Percentiles rank a stretch among this genome's conserved stretches.
These are phyloP conservation scores for Pezicula neosporulosa DNA, from an alignment of 2,329 filamentous ascomycete species.

Conservation along the genomic window DNA sequence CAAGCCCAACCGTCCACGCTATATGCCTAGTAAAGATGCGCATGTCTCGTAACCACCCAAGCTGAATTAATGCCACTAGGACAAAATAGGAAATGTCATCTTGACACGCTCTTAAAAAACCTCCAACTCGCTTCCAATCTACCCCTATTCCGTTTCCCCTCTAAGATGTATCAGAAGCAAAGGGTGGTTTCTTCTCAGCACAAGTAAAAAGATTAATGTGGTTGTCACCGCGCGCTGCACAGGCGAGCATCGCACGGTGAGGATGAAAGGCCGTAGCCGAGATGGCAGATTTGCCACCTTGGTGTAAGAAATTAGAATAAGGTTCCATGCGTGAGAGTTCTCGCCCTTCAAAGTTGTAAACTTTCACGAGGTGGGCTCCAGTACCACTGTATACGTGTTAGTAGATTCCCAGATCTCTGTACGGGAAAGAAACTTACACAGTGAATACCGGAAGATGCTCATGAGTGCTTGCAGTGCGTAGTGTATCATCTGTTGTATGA, in stretches of 20 bases:
- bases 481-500: constrained; percentile 69
- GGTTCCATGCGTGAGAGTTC: constrained; percentile 83
- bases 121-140: too few relatives aligned
- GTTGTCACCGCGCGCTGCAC: constrained; percentile 79
- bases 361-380: constrained; percentile 81
- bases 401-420: neutral
- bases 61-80: too few relatives aligned
- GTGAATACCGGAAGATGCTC: constrained; percentile 96
- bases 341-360: constrained; percentile 83
- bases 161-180: too few relatives aligned
- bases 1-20: too few relatives aligned
- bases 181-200: constrained; percentile 42
- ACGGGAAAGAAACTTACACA: constrained; percentile 56
- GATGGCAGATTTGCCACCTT: constrained; percentile 78
- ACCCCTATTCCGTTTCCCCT: too few relatives aligned
- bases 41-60: too few relatives aligned
- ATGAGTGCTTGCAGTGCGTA: constrained; percentile 86
- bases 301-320: constrained; percentile 82
- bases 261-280: constrained; percentile 92
- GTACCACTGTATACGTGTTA: constrained; percentile 62
- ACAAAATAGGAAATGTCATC: too few relatives aligned
- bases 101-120: too few relatives aligned
- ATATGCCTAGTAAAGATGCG: too few relatives aligned
- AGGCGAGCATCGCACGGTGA: constrained; percentile 86
- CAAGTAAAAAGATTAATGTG: constrained; percentile 88